Evolutionary conservation across 2,329 filamentous ascomycete species (phyloP).

Genomic region (Pseudodiploospora longispora): DNA sequence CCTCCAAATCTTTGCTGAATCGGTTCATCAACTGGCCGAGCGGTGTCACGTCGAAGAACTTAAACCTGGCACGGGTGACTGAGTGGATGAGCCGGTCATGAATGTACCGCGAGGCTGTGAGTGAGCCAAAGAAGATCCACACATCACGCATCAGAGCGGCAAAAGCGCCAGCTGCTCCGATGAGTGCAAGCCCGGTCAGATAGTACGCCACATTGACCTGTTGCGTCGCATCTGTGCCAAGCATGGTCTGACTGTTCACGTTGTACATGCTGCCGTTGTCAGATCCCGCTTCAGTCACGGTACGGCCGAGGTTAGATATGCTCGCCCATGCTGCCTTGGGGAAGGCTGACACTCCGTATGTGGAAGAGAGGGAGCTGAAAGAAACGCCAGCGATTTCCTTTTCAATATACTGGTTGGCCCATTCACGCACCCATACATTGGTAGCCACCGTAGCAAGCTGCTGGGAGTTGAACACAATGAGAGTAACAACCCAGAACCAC

Average conservation of each 20-base stretch:
- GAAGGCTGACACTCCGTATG: slow-evolving; percentile 19
- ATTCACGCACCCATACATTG: slow-evolving; percentile 90
- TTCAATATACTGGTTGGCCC: slow-evolving; percentile 79
- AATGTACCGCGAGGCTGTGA: slow-evolving; percentile 78
- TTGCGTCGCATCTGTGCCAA: slow-evolving; percentile 21
- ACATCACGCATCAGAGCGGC: slow-evolving; percentile 76
- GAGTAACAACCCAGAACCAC: slow-evolving; percentile 84
- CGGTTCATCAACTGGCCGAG: slow-evolving; percentile 96
- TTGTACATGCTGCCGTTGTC: background rate
- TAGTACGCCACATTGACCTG: slow-evolving; percentile 79
- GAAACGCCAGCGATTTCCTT: slow-evolving; percentile 25
- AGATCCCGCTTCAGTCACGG: background rate
- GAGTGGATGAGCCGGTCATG: slow-evolving; percentile 71
- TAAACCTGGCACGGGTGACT: slow-evolving; percentile 85
- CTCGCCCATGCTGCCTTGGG: slow-evolving; percentile 27
- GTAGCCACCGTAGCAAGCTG: slow-evolving; percentile 81
- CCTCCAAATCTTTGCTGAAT: slow-evolving; percentile 95
- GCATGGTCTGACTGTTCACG: slow-evolving; percentile 8
- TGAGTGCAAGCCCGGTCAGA: slow-evolving; percentile 69
- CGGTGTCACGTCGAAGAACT: slow-evolving; percentile 95
- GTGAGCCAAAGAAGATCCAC: slow-evolving; percentile 85
- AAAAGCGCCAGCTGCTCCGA: slow-evolving; percentile 70
- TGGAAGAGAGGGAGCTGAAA: slow-evolving; percentile 13
- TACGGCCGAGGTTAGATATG: slow-evolving; percentile 29
- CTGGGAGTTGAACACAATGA: slow-evolving; percentile 68